These are phyloP conservation scores for Cotoneaster glaucophyllus DNA, from an alignment of 306 rosid genomes.

Conservation along the genomic window DNA sequence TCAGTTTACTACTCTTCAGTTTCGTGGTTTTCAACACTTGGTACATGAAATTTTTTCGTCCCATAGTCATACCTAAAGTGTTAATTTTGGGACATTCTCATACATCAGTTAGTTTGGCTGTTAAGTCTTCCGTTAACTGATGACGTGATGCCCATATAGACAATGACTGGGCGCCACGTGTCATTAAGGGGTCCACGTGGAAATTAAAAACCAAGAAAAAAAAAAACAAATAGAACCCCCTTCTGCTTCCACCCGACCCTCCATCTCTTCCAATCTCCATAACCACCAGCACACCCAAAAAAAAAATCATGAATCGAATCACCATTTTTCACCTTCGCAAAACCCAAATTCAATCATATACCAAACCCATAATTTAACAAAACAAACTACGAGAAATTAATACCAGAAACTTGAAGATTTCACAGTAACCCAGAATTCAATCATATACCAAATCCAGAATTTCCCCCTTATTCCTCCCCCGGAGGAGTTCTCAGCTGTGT, in stretches of 20 bases:
- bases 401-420: neutral
- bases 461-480: slow-evolving; percentile 58
- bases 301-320: slow-evolving; percentile 25
- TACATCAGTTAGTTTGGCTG: too few species aligned
- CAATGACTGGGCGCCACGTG: too few species aligned
- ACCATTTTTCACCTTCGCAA: neutral
- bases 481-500: slow-evolving; percentile 9
- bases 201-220: too few species aligned
- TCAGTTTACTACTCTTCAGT: too few species aligned
- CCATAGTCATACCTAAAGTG: too few species aligned
- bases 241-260: too few species aligned
- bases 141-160: accelerated
- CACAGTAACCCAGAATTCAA: neutral
- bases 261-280: neutral
- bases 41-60: too few species aligned
- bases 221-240: too few species aligned
- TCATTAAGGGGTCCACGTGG: too few species aligned
- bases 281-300: slow-evolving; percentile 6
- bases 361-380: neutral
- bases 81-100: too few species aligned
- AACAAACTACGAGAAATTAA: neutral
- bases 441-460: neutral
- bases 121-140: too few species aligned
- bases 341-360: neutral
- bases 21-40: too few species aligned